phyloP scores from a whole-genome alignment of 306 rosid genomes.

The Gastrolobium bilobum region DNA sequence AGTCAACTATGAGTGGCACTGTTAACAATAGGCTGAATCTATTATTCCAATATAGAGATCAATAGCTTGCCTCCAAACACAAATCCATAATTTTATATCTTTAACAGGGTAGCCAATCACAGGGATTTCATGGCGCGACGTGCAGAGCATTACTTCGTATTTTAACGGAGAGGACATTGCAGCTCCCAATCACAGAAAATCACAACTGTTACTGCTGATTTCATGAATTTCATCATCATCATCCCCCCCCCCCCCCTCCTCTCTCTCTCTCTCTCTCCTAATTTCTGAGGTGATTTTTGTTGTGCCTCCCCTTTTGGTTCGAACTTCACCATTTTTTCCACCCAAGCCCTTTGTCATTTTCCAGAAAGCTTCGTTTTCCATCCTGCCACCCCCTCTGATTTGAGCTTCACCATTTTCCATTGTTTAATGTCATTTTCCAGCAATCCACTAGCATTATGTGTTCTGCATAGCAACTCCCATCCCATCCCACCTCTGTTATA shows the following conservation, averaged over 20 bases:
- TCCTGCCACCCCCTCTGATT: background rate
- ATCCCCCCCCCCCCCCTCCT: too few relatives aligned
- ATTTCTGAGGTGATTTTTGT: background rate
- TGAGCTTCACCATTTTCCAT: background rate
- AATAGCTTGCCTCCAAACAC: background rate
- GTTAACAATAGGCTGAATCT: constrained; percentile 26
- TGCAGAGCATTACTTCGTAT: background rate
- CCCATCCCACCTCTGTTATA: background rate
- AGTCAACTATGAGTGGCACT: constrained; percentile 8
- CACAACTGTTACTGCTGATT: background rate
- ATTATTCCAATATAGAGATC: constrained; percentile 20
- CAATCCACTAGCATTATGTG: background rate
- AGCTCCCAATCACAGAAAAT: background rate
- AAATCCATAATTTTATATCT: constrained; percentile 13
- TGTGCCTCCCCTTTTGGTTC: background rate
- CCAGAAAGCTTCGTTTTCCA: background rate
- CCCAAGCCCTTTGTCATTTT: background rate
- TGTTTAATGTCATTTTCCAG: background rate
- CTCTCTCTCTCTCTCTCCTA: too few relatives aligned
- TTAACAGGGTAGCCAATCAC: constrained; percentile 4
- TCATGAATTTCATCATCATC: background rate
- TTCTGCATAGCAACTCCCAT: background rate
- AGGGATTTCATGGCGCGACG: background rate
- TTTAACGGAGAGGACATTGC: constrained; percentile 2
- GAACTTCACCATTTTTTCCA: background rate